Percentiles rank a stretch among this genome's conserved stretches.
Conservation (phyloP, 2,329 filamentous ascomycete species). For the Penicillium sp. region DNA sequence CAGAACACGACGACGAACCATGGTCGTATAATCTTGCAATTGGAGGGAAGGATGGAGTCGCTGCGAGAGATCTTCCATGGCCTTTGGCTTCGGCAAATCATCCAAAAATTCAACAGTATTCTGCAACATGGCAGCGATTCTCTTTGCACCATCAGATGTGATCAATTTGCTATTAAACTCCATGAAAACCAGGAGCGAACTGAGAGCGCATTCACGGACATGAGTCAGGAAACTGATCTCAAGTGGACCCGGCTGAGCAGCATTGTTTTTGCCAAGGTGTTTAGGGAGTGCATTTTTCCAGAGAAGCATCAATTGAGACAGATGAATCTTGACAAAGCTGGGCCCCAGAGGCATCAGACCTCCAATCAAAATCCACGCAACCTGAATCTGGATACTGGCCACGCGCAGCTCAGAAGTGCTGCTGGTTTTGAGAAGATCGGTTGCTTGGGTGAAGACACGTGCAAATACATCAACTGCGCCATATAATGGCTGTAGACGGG, state of each 20-base stretch:
- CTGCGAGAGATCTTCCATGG: constrained; percentile 81
- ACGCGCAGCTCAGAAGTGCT: constrained; percentile 86
- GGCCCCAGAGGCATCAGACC: constrained; percentile 95
- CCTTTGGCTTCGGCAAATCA: constrained; percentile 78
- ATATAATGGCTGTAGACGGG: constrained; percentile 82
- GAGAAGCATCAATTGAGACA: constrained; percentile 86
- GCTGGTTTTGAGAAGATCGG: constrained; percentile 86
- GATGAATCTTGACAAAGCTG: constrained; percentile 98
- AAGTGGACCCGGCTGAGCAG: constrained; percentile 76
- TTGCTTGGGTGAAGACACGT: constrained; percentile 85
- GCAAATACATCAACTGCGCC: constrained; percentile 96
- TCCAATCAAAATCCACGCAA: constrained; percentile 96
- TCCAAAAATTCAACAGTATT: constrained; percentile 90
- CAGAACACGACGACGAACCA: constrained; percentile 88
- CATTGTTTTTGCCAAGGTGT: constrained; percentile 89
- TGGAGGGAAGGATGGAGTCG: constrained; percentile 82
- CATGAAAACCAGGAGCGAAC: constrained; percentile 87
- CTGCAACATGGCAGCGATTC: constrained; percentile 91
- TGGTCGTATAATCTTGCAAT: constrained; percentile 83
- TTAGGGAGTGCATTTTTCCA: constrained; percentile 98
- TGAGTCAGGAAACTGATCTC: constrained; percentile 93
- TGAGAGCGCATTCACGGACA: constrained; percentile 89
- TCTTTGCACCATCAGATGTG: constrained; percentile 90
- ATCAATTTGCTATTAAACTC: constrained; percentile 90
- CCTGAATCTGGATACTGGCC: constrained; percentile 92